A percentile compares a stretch with the other conserved stretches of the same genome.
Evolutionary conservation across 176 grass and related monocot species (phyloP).

Genomic region (Lolium perenne): DNA sequence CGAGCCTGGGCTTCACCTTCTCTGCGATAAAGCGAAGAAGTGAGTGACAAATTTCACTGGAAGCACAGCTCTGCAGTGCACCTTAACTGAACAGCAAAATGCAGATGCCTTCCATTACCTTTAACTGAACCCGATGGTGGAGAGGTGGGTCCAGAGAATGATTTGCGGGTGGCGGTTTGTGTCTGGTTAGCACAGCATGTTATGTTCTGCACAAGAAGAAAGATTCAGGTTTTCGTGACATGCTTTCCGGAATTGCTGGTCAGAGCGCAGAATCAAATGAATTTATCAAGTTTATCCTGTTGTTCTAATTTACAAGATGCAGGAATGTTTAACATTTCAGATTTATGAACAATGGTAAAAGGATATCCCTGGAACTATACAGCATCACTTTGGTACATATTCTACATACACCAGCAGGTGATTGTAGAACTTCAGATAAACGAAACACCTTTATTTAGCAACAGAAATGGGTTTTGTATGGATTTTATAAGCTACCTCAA

Average conservation of each 20-base stretch:
- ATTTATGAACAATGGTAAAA: background rate
- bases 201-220: slow-evolving; percentile 44
- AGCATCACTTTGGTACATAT: background rate
- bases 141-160: slow-evolving; percentile 51
- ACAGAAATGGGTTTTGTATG: background rate
- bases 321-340: background rate
- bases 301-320: background rate
- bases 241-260: background rate
- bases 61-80: background rate
- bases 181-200: slow-evolving; percentile 69
- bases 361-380: background rate
- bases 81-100: background rate
- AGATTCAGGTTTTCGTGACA: background rate
- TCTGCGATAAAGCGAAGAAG: slow-evolving; percentile 10
- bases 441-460: background rate
- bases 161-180: slow-evolving; percentile 51
- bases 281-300: background rate
- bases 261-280: background rate
- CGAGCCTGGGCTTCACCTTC: slow-evolving; percentile 53
- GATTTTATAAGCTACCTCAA: background rate
- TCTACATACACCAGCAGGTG: background rate
- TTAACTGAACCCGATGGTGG: slow-evolving; percentile 61
- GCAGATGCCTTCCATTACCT: slow-evolving; percentile 43
- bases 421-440: background rate
- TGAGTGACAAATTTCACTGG: background rate